Evolutionary conservation across 805 yeast species (phyloP), one percentile per base, ranked within the genome.

Genomic region (Candida ovalis): DNA sequence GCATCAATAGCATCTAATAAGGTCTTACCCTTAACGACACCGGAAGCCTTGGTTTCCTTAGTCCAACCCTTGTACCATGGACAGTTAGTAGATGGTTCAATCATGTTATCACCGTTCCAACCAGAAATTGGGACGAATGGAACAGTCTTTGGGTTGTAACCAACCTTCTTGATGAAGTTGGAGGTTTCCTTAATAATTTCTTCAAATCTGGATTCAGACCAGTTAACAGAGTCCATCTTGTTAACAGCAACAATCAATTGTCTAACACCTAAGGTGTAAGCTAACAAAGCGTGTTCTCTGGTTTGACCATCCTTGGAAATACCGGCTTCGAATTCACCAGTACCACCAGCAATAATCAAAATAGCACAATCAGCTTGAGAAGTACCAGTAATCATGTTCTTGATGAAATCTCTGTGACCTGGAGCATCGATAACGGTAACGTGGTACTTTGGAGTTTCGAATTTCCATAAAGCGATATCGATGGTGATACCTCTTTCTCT

Each of bases 401-500:
- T 88, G 81, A 88, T 88, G 86, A 87, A 88, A 81, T 88, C 96
- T 77, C 92, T 84, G 86, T 88, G 96, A 72, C 96, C 96, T 74
- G 96, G 96, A 63, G 96, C 95, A 72, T 88, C 96, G 70, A 88
- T 88, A 69, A 88, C 94, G 67, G 96, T 88, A 69, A 88, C 94
- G 69, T 82, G 77, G 80, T 81, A 86, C 75, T 84, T 86, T 67
- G 90, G 89, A 72, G 96, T 88, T 77, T 86, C 92, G 84, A 88
- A 88, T 78, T 86, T 84, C 86, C 95, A 86, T 69, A 87, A 81
- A 74, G 95, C 92, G 64, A 88, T 88, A 74, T 88, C 96, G 68
- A 88, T 88, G 72, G 96, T 88, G 81, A 88, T 88, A 86, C 96
- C 96, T 80, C 96, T 86, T 76, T 86, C 92, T 77, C 96, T 84